These are phyloP conservation scores for Coix lacrymajobi DNA, from an alignment of 176 grass and related monocot species.

Conservation along the genomic window DNA sequence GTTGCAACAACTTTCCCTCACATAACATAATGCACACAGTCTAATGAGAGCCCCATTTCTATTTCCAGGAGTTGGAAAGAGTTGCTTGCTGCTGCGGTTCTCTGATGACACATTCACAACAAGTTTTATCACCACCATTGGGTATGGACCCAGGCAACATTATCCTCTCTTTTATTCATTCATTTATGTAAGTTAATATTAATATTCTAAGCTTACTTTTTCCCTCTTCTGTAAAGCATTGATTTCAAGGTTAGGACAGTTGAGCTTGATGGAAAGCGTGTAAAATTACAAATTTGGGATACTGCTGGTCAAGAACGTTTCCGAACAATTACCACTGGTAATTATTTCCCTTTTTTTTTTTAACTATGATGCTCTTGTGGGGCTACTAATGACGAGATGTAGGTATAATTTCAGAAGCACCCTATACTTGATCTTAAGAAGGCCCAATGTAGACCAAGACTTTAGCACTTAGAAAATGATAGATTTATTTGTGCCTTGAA, in stretches of 20 bases:
- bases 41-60: constrained; percentile 1
- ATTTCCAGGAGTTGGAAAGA: constrained; percentile 62
- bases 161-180: neutral
- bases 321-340: constrained; percentile 87
- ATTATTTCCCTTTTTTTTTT: neutral
- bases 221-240: constrained; percentile 47
- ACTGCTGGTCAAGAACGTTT: constrained; percentile 95
- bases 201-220: neutral
- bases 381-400: neutral
- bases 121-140: constrained; percentile 71
- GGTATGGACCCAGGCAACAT: neutral
- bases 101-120: constrained; percentile 66
- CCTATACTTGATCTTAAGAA: neutral
- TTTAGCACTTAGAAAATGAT: neutral
- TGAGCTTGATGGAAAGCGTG: constrained; percentile 84
- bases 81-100: constrained; percentile 62
- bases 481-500: neutral
- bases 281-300: constrained; percentile 93
- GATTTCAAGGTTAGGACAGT: constrained; percentile 89
- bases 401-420: neutral
- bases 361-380: neutral
- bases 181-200: neutral
- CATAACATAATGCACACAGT: neutral
- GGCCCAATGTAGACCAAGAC: neutral
- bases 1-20: neutral